Percentiles rank a stretch among this genome's conserved stretches.
phyloP scores from a whole-genome alignment of 768 basidiomycete genomes.

The Leccinum aurantiacum region DNA sequence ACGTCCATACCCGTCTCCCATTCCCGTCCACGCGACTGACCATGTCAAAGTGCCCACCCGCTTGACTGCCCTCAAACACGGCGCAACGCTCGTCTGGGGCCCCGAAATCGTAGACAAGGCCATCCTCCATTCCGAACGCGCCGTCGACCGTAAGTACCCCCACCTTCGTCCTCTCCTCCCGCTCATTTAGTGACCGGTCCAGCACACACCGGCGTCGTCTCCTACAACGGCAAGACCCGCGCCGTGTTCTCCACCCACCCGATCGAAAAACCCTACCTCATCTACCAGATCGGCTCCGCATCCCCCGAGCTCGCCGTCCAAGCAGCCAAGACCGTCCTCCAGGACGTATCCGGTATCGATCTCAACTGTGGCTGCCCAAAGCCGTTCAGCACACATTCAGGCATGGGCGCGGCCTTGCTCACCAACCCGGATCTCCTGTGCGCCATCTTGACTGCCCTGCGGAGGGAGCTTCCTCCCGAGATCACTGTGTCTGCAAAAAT shows the following conservation, averaged over 20 bases:
- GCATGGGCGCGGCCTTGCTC: slow-evolving; percentile 96
- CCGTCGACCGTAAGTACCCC: slow-evolving; percentile 74
- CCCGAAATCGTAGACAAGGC: slow-evolving; percentile 98
- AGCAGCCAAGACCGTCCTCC: slow-evolving; percentile 81
- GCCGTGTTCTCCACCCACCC: slow-evolving; percentile 93
- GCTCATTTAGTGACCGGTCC: slow-evolving; percentile 7
- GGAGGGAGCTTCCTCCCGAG: slow-evolving; percentile 67
- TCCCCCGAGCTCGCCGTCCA: slow-evolving; percentile 88
- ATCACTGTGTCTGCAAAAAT: slow-evolving; percentile 96
- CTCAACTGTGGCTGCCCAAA: slow-evolving; percentile 98
- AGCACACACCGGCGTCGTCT: slow-evolving; percentile 86
- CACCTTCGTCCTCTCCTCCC: neutral
- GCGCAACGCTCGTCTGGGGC: slow-evolving; percentile 93
- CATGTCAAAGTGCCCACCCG: slow-evolving; percentile 71
- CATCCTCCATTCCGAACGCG: slow-evolving; percentile 79
- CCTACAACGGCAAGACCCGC: slow-evolving; percentile 79
- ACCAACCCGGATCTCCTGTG: slow-evolving; percentile 90
- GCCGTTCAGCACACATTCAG: slow-evolving; percentile 88
- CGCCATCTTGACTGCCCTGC: slow-evolving; percentile 78
- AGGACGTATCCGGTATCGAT: slow-evolving; percentile 92
- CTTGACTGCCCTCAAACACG: slow-evolving; percentile 85
- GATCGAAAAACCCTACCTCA: slow-evolving; percentile 88
- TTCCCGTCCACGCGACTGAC: slow-evolving; percentile 1
- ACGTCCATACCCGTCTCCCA: slow-evolving; percentile 33
- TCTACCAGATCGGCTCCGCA: slow-evolving; percentile 94